A percentile compares a stretch with the other conserved stretches of the same genome.
These are phyloP conservation scores for Neonectria magnoliae DNA, from an alignment of 2,329 filamentous ascomycete species.

Conservation along the genomic window DNA sequence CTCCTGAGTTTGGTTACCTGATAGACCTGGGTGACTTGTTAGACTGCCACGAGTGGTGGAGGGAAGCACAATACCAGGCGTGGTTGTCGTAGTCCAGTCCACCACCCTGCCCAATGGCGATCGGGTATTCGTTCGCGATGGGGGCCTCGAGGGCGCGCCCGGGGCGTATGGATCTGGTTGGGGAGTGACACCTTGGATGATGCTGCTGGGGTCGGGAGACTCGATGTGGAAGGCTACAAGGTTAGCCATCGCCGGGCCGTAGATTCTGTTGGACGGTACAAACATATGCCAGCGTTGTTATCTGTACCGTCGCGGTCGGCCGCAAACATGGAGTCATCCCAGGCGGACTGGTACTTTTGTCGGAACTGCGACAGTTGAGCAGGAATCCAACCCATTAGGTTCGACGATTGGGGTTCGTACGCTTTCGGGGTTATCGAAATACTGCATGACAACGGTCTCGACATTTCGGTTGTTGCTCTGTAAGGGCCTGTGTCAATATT, in stretches of 20 bases:
- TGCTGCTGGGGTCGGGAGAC: constrained; percentile 55
- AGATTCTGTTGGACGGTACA: constrained; percentile 27
- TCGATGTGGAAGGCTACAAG: constrained; percentile 65
- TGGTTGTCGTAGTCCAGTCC: constrained; percentile 57
- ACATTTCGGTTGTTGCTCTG: constrained; percentile 57
- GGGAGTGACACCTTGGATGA: constrained; percentile 57
- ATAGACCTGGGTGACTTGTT: constrained; percentile 47
- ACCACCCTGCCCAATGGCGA: constrained; percentile 65
- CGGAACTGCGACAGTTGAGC: constrained; percentile 52
- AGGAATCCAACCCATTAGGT: constrained; percentile 10
- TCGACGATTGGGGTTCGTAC: constrained; percentile 37
- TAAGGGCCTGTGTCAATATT: constrained; percentile 5
- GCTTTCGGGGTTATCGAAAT: constrained; percentile 57
- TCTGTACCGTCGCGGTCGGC: constrained; percentile 62
- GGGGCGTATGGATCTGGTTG: constrained; percentile 53
- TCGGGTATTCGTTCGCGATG: constrained; percentile 66
- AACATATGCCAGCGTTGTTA: constrained; percentile 58
- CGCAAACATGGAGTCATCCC: constrained; percentile 65
- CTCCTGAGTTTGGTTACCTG: constrained; percentile 54
- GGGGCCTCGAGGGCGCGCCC: constrained; percentile 68
- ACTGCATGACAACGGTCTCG: constrained; percentile 62
- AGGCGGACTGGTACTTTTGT: constrained; percentile 57
- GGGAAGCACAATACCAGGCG: constrained; percentile 51
- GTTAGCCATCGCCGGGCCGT: constrained; percentile 36
- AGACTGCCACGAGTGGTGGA: constrained; percentile 34